These are phyloP conservation scores for Rubia balearica DNA, from an alignment of 305 asterid genomes.

Conservation along the genomic window DNA sequence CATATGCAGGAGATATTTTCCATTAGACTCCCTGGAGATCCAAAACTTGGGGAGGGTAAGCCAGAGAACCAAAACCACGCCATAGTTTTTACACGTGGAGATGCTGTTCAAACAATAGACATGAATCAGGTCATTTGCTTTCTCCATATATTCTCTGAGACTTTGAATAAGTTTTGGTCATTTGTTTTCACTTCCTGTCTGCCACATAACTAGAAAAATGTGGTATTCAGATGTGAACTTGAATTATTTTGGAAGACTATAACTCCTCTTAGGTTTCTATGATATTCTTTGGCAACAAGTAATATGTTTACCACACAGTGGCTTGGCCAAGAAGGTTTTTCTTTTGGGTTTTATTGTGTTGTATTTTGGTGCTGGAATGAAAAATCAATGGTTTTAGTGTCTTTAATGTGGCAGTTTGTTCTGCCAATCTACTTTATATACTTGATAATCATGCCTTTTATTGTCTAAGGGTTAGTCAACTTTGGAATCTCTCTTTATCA, in stretches of 20 bases:
- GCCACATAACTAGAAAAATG: not conserved
- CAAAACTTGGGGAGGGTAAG: constrained; percentile 98
- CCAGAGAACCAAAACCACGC: constrained; percentile 99
- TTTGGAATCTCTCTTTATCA: not conserved
- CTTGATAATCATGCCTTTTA: not conserved
- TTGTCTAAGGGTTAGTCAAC: not conserved
- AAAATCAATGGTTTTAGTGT: not conserved
- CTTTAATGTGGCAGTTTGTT: too few relatives aligned
- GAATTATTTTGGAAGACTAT: not conserved
- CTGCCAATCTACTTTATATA: not conserved
- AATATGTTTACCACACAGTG: not conserved
- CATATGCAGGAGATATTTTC: constrained; percentile 74
- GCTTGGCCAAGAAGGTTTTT: not conserved
- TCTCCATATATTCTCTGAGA: constrained; percentile 6
- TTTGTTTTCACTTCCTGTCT: not conserved
- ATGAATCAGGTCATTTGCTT: constrained; percentile 78
- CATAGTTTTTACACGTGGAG: constrained; percentile 88
- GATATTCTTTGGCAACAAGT: not conserved
- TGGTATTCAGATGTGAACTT: not conserved
- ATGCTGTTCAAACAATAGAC: constrained; percentile 94
- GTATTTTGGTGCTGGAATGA: not conserved
- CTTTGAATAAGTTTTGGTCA: not conserved
- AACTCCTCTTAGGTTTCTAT: not conserved
- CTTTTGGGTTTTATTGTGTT: not conserved
- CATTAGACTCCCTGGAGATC: constrained; percentile 94